These are phyloP conservation scores for Geosmithia flava DNA, from an alignment of 2,329 filamentous ascomycete species.

Conservation along the genomic window DNA sequence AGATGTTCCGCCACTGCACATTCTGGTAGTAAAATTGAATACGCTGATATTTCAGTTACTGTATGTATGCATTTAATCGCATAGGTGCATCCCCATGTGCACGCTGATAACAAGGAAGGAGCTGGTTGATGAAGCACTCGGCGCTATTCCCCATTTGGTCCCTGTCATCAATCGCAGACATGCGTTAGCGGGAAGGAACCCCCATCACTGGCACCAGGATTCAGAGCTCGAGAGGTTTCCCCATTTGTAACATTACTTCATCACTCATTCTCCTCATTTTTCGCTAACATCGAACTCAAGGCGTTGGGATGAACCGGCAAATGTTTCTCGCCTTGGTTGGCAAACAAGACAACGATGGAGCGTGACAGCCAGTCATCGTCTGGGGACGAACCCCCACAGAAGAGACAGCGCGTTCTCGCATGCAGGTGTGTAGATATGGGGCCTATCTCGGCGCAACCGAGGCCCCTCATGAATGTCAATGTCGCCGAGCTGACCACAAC, in stretches of 20 bases:
- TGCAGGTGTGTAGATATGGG: slow-evolving; percentile 4
- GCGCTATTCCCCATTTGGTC: neutral
- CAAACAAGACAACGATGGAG: slow-evolving; percentile 2
- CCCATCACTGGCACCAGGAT: neutral
- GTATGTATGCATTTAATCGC: neutral
- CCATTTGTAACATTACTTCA: neutral
- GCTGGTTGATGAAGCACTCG: neutral
- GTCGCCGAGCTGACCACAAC: neutral
- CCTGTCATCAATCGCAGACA: neutral
- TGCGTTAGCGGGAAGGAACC: neutral
- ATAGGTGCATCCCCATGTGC: neutral
- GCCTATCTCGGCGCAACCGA: neutral
- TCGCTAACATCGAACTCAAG: neutral
- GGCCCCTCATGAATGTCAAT: neutral
- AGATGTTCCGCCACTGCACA: too few species aligned
- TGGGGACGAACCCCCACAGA: slow-evolving; percentile 6
- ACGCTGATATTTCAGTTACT: neutral
- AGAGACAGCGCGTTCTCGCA: slow-evolving; percentile 7
- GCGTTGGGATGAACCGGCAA: neutral
- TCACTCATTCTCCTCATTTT: neutral
- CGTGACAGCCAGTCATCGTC: slow-evolving; percentile 1
- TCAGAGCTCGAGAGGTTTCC: neutral
- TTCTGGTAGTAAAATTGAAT: too few species aligned
- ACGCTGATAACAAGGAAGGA: neutral
- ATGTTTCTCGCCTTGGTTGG: neutral